Evolutionary conservation across 805 yeast species (phyloP), one percentile per base, ranked within the genome.

Genomic region (Lipomyces oligophaga): DNA sequence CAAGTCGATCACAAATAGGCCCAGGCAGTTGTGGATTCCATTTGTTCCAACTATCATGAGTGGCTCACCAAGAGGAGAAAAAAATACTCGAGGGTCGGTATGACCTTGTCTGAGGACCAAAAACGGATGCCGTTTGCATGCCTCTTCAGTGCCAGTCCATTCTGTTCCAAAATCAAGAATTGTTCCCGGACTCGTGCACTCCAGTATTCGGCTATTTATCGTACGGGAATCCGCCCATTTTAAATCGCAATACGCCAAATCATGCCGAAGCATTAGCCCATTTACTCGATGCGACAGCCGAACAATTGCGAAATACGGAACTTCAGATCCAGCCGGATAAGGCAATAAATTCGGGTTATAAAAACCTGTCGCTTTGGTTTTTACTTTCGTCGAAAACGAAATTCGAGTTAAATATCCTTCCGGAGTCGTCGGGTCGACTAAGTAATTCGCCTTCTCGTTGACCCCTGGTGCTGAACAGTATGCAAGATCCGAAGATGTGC

Each of bases 41-140:
- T 51, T 51, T 28, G 43, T 38, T 34, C 47, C 45, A 36, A 51
- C 54, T 25, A 49, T 38, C 53, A 51, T 45, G 13, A 51, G 24
- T 27, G 55, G 55, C 38, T 43, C 55, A 5, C 55, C 55, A 15
- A 19, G 2, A 8, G 55, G 55, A 16, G 54, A 50, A 11, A 31
- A 40, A 22, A 51, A 51, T 5, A 47, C 19, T 11, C 55, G 45
- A 4, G 54, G 51, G 28, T 51, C 55, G 13, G 25, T 38, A 21
- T 34, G 54, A 4, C 53, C 53, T 20, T 47, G 53, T 25, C 20
- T 31, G 24, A 39, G 6, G 15, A 13, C 30, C 33, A 45, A 26
- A 15, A 18, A 49, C 21, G 43, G 34, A 4, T 25, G 35, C n/a
- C 39, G 22, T 0, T 15, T 13, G 40, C 49, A 48, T 5, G 21